Evolutionary conservation across 2,329 filamentous ascomycete genomes (phyloP).

Genomic region (Coleophoma cylindrospora): DNA sequence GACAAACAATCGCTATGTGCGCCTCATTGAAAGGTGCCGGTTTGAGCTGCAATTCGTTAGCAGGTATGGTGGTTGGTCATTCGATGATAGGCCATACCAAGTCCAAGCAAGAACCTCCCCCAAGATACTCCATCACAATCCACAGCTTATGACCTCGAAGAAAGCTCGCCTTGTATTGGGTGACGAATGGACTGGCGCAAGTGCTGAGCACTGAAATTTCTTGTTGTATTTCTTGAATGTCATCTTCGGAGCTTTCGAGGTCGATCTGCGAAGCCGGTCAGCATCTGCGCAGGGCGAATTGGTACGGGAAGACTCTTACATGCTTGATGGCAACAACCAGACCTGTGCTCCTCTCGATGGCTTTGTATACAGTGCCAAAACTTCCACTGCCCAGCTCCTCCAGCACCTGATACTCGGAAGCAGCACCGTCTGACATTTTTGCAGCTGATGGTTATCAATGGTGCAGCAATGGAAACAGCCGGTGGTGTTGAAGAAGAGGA

Average conservation of each 20-base stretch:
- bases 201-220: constrained; percentile 95
- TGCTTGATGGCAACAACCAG: constrained; percentile 97
- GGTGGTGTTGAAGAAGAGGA: not conserved
- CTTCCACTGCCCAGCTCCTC: constrained; percentile 95
- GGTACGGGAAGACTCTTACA: constrained; percentile 44
- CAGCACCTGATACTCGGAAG: constrained; percentile 86
- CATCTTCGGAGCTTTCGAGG: constrained; percentile 96
- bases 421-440: constrained; percentile 43
- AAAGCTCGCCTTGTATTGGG: constrained; percentile 94
- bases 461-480: not conserved
- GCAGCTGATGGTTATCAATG: not conserved
- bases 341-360: constrained; percentile 83
- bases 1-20: constrained; percentile 91
- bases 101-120: constrained; percentile 91
- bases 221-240: constrained; percentile 96
- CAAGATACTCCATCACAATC: constrained; percentile 99
- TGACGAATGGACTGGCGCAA: constrained; percentile 89
- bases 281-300: too few species aligned
- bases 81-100: constrained; percentile 51
- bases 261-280: constrained; percentile 64
- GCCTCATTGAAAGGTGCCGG: constrained; percentile 82
- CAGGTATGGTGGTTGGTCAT: not conserved
- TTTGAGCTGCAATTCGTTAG: constrained; percentile 60
- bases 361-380: constrained; percentile 96
- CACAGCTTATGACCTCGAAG: constrained; percentile 94